phyloP scores from a whole-genome alignment of 106 monocot species.

The Acorus calamus region DNA sequence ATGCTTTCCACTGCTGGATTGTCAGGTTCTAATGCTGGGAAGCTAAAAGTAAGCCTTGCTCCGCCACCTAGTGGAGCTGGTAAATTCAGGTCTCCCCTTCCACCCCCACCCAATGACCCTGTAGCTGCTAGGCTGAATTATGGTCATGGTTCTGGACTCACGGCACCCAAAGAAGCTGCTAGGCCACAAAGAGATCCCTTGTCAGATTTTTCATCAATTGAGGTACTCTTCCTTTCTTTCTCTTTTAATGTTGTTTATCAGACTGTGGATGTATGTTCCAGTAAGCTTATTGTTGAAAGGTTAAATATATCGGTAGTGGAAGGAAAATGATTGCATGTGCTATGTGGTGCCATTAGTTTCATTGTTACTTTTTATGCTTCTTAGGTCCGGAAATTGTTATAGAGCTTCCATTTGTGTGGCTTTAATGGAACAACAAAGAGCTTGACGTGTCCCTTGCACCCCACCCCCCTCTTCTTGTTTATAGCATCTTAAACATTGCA shows the following conservation, averaged over 20 bases:
- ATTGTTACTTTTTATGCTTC: too few relatives aligned
- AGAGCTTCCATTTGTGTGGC: too few relatives aligned
- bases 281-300: too few relatives aligned
- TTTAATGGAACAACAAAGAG: too few relatives aligned
- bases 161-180: slow-evolving; percentile 30
- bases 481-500: too few relatives aligned
- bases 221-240: slow-evolving; percentile 25
- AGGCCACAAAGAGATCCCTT: slow-evolving; percentile 39
- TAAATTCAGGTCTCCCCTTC: slow-evolving; percentile 72
- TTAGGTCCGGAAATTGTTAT: too few relatives aligned
- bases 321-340: too few relatives aligned
- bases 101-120: slow-evolving; percentile 92
- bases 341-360: too few relatives aligned
- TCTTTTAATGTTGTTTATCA: background rate
- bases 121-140: slow-evolving; percentile 63
- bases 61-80: slow-evolving; percentile 58
- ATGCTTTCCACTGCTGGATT: slow-evolving; percentile 85
- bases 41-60: slow-evolving; percentile 36
- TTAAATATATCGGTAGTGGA: too few relatives aligned
- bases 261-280: too few relatives aligned
- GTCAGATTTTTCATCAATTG: slow-evolving; percentile 68
- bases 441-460: too few relatives aligned
- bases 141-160: slow-evolving; percentile 17
- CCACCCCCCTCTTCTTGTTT: too few relatives aligned
- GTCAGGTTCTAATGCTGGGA: slow-evolving; percentile 29